phyloP scores from a whole-genome alignment of 148 eudicot species.

The Nyssa sinensis region DNA sequence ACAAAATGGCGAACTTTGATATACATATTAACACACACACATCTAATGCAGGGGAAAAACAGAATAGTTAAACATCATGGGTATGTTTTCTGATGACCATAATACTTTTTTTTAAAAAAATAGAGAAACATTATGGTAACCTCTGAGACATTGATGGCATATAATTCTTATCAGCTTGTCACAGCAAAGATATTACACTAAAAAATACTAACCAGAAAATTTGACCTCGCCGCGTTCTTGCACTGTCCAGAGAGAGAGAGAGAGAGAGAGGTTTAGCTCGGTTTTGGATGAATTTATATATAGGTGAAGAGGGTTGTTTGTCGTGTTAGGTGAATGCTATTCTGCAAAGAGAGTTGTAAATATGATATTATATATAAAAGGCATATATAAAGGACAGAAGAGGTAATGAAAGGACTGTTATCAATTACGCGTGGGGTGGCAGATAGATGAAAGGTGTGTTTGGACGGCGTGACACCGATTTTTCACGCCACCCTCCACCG shows the following conservation, averaged over 20 bases:
- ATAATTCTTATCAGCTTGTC: not conserved
- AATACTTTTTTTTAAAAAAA: no score
- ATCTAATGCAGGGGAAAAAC: no score
- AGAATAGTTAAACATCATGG: no score
- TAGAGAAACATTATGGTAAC: no score
- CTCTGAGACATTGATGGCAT: not conserved
- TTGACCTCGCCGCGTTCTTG: not conserved
- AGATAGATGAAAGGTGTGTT: constrained; percentile 39
- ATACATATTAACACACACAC: no score
- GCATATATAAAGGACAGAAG: not conserved
- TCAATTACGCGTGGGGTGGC: constrained; percentile 78
- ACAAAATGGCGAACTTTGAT: no score
- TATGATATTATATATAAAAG: not conserved
- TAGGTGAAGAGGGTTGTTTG: not conserved
- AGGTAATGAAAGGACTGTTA: constrained; percentile 6
- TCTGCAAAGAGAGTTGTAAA: not conserved
- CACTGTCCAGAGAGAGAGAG: constrained; percentile 4
- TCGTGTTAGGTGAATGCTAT: not conserved
- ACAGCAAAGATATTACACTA: not conserved
- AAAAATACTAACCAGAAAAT: constrained; percentile 15
- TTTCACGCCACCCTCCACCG: constrained; percentile 65
- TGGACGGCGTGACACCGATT: constrained; percentile 71
- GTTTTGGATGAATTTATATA: not conserved
- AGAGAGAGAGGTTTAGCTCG: not conserved
- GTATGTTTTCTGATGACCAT: no score